Base-by-base conservation (phyloP, 306 rosid species). In the Casuarina glauca region DNA sequence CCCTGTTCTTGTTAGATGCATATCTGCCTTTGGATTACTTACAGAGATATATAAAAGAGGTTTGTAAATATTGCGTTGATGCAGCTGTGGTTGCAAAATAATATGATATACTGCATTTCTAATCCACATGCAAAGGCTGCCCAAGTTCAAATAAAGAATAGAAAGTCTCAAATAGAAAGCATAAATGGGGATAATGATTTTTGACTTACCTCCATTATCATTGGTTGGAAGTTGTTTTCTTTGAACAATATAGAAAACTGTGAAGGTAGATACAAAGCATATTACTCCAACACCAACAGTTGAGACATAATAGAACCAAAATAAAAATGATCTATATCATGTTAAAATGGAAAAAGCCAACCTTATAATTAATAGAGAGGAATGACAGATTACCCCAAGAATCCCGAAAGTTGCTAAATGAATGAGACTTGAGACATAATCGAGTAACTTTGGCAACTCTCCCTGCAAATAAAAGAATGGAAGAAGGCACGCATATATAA, bases 371-470 rank as follows among this genome's bases (percentile, higher is more conserved):
- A 13, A 16, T 44, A 44, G 45, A 19, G 16, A 72, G 62, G 2
- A 36, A 20, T 19, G 66, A 64, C 5, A 53, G 39, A 58, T 70
- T 83, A 86, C 91, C 88, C 89, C 88, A 69, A 88, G 84, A 83
- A 88, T 88, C 19, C 91, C 91, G 75, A 88, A 88, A 63, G 83
- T 74, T n/a, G 89, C 91, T 52, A 88, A 78, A 79, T 81, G 88
- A 74, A 61, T 68, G 63, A 88, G 89, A 77, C 88, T 83, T 49
- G 83, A 81, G 74, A 77, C 62, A 60, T 88, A 83, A 42, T 81
- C 91, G 80, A 86, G 41, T 75, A 63, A 38, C 57, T 79, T 83
- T 5, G 89, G 82, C 73, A 86, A 44, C 64, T 62, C 64, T 52
- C 20, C 82, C 91, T 81, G 84, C 32, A 26, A 26, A 26, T 26